Evolutionary conservation across 2,329 filamentous ascomycete genomes (phyloP), one percentile per base, ranked within the genome.

Genomic region (Cercospora beticola): DNA sequence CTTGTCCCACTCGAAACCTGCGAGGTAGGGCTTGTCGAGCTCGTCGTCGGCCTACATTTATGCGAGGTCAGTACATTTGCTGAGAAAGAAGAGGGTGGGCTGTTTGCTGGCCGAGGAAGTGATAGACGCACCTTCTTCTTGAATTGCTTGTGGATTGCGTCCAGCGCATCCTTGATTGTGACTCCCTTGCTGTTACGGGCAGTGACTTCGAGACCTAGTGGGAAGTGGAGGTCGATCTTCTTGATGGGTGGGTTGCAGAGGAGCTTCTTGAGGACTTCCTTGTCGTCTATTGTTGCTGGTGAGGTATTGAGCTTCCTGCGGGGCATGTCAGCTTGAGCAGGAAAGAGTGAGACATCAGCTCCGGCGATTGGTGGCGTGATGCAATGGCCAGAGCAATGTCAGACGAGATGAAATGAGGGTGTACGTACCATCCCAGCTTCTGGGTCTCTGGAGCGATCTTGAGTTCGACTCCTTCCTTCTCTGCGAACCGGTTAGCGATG

Each of bases 1-100:
- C 80, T 91, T 92, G 82, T 97, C 92, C 94, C 94, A 97, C 86
- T 97, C 93, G 84, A 98, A 97, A 74, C 94, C 94, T 77, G 90
- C 90, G 74, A 98, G 90, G 86, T 94, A 93, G 72, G 94, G 92
- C 73, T 87, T 86, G 66, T 94, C 92, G 70, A 98, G 86, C 81
- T 97, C 94, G 79, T 98, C 94, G 77, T 98, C 94, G 70, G 90
- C 87, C 94, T 97, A 23, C 10, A 28, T 33, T 5, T 1, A 6
- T 30, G 18, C n/a, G 30, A 23, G 18, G 5, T 23, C 0, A 18
- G 62, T 16, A 14, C 46, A 56, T 81, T 88, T 40, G 3, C 0
- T 16, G 14, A 8, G 14, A 40, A 40, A 40, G 36, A 40, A 3
- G 36, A n/a, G 14, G 1, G 14, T 8, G 16, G 16, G 36, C 36